Evolutionary conservation across 352 stramenopile genomes (phyloP).

Genomic region (Phytophthora idaei): DNA sequence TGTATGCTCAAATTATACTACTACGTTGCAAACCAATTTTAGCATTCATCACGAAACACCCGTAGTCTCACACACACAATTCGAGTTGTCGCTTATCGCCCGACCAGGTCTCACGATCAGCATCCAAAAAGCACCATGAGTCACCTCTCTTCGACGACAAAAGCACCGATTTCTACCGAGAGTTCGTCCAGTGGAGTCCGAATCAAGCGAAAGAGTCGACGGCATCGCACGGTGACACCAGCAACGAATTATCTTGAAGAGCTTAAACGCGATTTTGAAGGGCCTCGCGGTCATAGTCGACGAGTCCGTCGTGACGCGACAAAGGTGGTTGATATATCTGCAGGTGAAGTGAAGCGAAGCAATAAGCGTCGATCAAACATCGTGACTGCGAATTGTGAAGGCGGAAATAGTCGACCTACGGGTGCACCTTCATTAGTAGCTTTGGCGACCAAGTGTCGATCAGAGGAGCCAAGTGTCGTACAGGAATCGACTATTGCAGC

Average conservation of each 20-base stretch:
- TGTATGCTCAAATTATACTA: too few relatives aligned
- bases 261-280: slow-evolving; percentile 3
- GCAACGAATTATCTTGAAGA: slow-evolving; percentile 7
- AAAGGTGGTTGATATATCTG: not conserved
- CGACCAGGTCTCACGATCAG: too few relatives aligned
- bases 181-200: slow-evolving; percentile 8
- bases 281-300: slow-evolving; percentile 6
- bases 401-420: slow-evolving; percentile 9
- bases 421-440: not conserved
- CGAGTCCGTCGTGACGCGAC: slow-evolving; percentile 9
- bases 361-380: slow-evolving; percentile 6
- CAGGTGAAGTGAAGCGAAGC: not conserved
- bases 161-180: slow-evolving; percentile 9
- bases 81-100: not conserved
- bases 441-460: not conserved
- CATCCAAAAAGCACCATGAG: slow-evolving; percentile 11
- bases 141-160: slow-evolving; percentile 16
- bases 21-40: too few relatives aligned
- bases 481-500: slow-evolving; percentile 10
- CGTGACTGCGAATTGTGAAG: not conserved
- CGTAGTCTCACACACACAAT: slow-evolving; percentile 4
- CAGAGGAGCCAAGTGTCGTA: not conserved
- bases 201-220: slow-evolving; percentile 35
- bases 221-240: slow-evolving; percentile 3
- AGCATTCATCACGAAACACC: slow-evolving; percentile 3